Evolutionary conservation across 495 filamentous ascomycete genomes (phyloP), one percentile per base, ranked within the genome.

Genomic region (Penicillium pancosmium): DNA sequence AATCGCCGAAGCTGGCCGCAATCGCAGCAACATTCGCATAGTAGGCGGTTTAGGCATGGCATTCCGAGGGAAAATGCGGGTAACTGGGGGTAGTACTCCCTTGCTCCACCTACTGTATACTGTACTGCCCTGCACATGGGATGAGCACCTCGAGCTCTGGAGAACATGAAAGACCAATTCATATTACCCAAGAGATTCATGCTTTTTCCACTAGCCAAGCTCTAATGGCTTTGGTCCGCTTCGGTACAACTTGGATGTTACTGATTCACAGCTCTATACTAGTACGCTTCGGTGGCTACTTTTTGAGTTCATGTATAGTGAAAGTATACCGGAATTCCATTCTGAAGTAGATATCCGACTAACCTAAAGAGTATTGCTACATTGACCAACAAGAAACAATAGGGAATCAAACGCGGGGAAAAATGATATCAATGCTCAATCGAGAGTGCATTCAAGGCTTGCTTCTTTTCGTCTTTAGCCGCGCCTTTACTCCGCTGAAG

Each of bases 401-500:
- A 66, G 35, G 44, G 56, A 62, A 66, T 58, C 58, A 57, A 57
- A 31, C 59, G 49, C 36, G 47, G 47, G 6, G 52, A 59, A 34
- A 46, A 46, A 50, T 61, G 8, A 31, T 31, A 31, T 54, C 46
- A 54, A 44, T 44, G 43, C 40, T 55, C 33, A 59, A 53, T 61
- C 34, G 51, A 56, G 52, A 27, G 25, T 59, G 53, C 38, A 18
- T 58, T 57, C 48, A 55, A 54, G 54, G 38, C 54, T 52, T 56
- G 36, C 16, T 62, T 59, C 59, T 54, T 54, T 61, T 33, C 33
- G 25, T 35, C 41, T 38, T 55, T 52, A 33, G 34, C 43, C 47
- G 55, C 52, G 27, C 59, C 33, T 70, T 71, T 74, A 77, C 74
- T 79, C 75, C n/a, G 76, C 80, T 23, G 78, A 81, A n/a, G 82